Percentiles rank a stretch among this genome's conserved stretches.
phyloP scores from a whole-genome alignment of 257 asterid genomes.

The Echium plantagineum region DNA sequence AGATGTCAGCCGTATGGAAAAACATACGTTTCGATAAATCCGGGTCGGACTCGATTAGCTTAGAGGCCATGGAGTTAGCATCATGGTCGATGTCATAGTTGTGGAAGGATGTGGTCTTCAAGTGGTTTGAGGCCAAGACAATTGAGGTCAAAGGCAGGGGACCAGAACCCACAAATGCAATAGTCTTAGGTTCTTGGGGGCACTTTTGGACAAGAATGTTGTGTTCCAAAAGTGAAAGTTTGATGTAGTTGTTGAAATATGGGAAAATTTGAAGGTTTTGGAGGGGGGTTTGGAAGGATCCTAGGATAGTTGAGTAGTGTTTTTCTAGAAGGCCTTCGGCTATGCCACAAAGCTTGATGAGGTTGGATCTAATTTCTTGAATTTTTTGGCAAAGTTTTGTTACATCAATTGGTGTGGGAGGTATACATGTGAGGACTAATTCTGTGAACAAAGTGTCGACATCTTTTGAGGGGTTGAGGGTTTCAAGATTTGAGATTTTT shows the following conservation, averaged over 20 bases:
- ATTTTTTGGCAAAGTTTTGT: constrained; percentile 43
- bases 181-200: constrained; percentile 15
- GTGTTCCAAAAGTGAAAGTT: constrained; percentile 52
- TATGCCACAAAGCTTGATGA: constrained; percentile 52
- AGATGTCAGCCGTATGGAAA: constrained; percentile 44
- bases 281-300: constrained; percentile 40
- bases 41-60: constrained; percentile 38
- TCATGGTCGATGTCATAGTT: constrained; percentile 56
- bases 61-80: constrained; percentile 52
- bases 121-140: constrained; percentile 57
- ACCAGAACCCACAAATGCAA: constrained; percentile 82
- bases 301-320: constrained; percentile 51
- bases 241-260: constrained; percentile 61
- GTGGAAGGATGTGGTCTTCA: constrained; percentile 40
- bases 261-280: constrained; percentile 55
- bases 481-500: constrained; percentile 46
- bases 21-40: constrained; percentile 47
- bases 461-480: constrained; percentile 51
- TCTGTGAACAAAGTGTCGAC: constrained; percentile 59
- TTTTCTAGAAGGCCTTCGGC: constrained; percentile 71
- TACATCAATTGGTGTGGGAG: constrained; percentile 73
- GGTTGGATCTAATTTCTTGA: constrained; percentile 49
- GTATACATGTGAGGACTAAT: constrained; percentile 67
- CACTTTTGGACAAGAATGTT: constrained; percentile 38
- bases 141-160: constrained; percentile 91